Evolutionary conservation across 1,284 basidiomycete species (phyloP).

Genomic region (Rhodotorula mucilaginosa): DNA sequence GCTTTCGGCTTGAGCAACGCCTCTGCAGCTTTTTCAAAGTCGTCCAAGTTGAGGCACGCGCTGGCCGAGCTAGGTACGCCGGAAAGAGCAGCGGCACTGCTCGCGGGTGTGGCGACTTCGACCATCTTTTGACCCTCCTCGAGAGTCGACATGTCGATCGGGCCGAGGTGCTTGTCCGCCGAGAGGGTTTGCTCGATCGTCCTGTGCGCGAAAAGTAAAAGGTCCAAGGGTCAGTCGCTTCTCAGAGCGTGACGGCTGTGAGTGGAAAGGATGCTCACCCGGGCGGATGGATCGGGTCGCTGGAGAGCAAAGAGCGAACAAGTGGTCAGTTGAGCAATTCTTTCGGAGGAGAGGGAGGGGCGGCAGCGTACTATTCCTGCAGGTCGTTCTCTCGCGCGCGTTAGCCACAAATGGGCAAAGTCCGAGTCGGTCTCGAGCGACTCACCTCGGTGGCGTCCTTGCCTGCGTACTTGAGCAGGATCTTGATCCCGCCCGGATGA

Average conservation of each 20-base stretch:
- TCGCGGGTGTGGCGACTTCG: background rate
- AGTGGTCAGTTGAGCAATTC: background rate
- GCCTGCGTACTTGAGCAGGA: conserved; percentile 40
- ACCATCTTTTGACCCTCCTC: conserved; percentile 11
- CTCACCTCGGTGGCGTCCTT: conserved; percentile 40
- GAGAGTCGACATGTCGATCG: conserved; percentile 37
- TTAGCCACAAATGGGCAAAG: too few species aligned
- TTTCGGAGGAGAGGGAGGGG: background rate
- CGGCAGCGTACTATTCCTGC: background rate
- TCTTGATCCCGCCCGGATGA: conserved; percentile 39
- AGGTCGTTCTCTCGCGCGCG: too few species aligned
- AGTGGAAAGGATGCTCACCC: background rate
- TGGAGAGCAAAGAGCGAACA: background rate
- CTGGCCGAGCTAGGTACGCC: conserved; percentile 7
- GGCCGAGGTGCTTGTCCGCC: conserved; percentile 38
- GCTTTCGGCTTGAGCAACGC: conserved; percentile 36
- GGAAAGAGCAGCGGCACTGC: background rate
- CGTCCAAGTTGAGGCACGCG: conserved; percentile 40
- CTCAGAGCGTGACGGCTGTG: too few species aligned
- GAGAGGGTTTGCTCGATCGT: conserved; percentile 39
- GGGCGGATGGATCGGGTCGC: conserved; percentile 25
- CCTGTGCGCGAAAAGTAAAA: conserved; percentile 5
- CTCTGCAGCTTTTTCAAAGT: conserved; percentile 37
- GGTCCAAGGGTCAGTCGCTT: background rate
- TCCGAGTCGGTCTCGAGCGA: too few species aligned